Evolutionary conservation across 192 early-diverging fungal species (phyloP), one percentile per base, ranked within the genome.

Genomic region (Gamsiella multidivaricata): DNA sequence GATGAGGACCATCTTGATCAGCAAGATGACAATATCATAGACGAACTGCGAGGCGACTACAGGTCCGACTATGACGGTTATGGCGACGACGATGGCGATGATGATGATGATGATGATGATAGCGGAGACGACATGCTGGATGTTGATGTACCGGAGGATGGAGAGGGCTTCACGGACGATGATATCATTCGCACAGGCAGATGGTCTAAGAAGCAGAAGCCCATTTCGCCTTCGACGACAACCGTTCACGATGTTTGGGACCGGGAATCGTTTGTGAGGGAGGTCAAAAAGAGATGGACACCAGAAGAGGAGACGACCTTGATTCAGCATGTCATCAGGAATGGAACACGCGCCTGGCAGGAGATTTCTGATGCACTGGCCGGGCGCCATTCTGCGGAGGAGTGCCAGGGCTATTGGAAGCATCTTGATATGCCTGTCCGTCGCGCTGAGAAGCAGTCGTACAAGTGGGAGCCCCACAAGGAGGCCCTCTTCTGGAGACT

Each of bases 321-420:
- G 15, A 78, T 78, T 37, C 74, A 57, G 17, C 74, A 78, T 66
- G 74, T 78, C 33, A 39, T 78, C 20, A 54, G 53, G 33, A 29
- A 78, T n/a, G 74, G 74, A 3, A 59, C 55, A 10, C 59, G 54
- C 3, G 36, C 18, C 0, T 78, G 74, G 74, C 6, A 69, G 3
- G 55, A 63, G 23, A 54, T 78, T 36, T 63, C 74, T 6, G 23
- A 34, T 6, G 20, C 25, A 10, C 60, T 78, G 20, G 54, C 53
- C 10, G 74, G 65, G 9, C 22, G 26, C 0, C 54, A 63, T 29
- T 50, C 74, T 9, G 36, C 74, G 22, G 74, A 78, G 0, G 74
- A 78, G 28, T 78, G 74, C 33, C 51, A 41, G 1, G 65, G 60
- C 15, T 68, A 68, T 34, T 78, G 74, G 74, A 78, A 78, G 26